phyloP scores from a whole-genome alignment of 2,329 filamentous ascomycete species.

The Colletotrichum brevisporum region DNA sequence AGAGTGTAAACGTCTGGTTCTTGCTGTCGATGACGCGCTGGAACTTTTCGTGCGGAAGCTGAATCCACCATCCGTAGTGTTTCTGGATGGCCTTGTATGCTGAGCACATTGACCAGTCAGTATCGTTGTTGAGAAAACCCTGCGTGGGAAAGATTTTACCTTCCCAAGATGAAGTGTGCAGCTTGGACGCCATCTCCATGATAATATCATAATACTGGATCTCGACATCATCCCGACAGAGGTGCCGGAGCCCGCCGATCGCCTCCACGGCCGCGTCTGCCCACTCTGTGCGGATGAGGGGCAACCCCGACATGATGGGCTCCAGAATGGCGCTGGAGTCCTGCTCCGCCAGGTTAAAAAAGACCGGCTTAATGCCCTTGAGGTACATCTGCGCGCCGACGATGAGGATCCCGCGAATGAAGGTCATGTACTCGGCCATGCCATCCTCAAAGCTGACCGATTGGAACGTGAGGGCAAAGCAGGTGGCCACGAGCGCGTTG shows the following conservation, averaged over 20 bases:
- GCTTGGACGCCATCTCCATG: conserved; percentile 62
- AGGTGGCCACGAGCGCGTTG: conserved; percentile 72
- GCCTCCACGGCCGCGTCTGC: conserved; percentile 61
- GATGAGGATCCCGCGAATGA: conserved; percentile 70
- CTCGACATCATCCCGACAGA: conserved; percentile 61
- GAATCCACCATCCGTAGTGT: conserved; percentile 72
- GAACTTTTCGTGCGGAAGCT: conserved; percentile 67
- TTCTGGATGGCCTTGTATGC: conserved; percentile 65
- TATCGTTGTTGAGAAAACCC: not conserved
- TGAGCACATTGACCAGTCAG: conserved; percentile 43
- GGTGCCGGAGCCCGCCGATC: conserved; percentile 57
- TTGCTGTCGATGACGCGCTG: conserved; percentile 62
- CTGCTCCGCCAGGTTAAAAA: conserved; percentile 60
- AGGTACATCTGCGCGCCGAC: conserved; percentile 68
- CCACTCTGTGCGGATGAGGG: conserved; percentile 61
- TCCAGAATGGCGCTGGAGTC: conserved; percentile 58
- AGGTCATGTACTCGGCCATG: conserved; percentile 72
- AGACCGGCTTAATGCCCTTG: conserved; percentile 64
- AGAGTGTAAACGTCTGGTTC: conserved; percentile 62
- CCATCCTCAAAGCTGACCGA: conserved; percentile 71
- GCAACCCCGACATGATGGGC: conserved; percentile 61
- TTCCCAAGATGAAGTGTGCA: conserved; percentile 66
- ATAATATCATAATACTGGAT: conserved; percentile 61
- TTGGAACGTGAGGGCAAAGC: conserved; percentile 72
- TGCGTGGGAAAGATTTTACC: conserved; percentile 53